phyloP scores from a whole-genome alignment of 345 rosid species.

The Eucalyptus dawsonii region DNA sequence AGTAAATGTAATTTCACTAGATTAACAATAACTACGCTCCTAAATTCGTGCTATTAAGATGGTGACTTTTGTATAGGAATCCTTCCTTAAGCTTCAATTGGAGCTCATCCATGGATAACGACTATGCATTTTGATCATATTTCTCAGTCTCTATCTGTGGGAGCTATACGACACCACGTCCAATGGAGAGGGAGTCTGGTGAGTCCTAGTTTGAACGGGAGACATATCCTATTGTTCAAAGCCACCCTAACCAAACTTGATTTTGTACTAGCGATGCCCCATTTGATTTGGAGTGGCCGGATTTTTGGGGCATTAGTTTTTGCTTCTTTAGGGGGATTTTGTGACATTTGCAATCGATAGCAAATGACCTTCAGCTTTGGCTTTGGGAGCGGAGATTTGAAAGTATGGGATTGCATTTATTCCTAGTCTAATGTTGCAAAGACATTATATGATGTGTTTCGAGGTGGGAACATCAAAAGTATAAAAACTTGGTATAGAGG shows the following conservation, averaged over 20 bases:
- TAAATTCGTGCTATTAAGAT: neutral
- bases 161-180: accelerated
- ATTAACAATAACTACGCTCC: neutral
- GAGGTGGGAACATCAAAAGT: too few species aligned
- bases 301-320: neutral
- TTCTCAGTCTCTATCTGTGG: neutral
- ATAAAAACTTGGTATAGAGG: too few species aligned
- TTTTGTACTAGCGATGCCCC: neutral
- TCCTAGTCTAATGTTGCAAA: too few species aligned
- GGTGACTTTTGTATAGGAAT: neutral
- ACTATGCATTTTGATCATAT: neutral
- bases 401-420: neutral
- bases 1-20: neutral
- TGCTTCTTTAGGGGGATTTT: neutral
- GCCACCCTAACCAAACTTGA: neutral
- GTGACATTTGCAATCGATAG: neutral
- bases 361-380: neutral
- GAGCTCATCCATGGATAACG: neutral
- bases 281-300: neutral
- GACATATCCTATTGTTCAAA: neutral
- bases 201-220: neutral
- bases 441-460: too few species aligned
- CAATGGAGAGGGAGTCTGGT: neutral
- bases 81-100: neutral
- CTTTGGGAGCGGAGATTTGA: neutral